Base-by-base conservation (phyloP, 1,139 yeast genomes). In the Candida frijolesensis region DNA sequence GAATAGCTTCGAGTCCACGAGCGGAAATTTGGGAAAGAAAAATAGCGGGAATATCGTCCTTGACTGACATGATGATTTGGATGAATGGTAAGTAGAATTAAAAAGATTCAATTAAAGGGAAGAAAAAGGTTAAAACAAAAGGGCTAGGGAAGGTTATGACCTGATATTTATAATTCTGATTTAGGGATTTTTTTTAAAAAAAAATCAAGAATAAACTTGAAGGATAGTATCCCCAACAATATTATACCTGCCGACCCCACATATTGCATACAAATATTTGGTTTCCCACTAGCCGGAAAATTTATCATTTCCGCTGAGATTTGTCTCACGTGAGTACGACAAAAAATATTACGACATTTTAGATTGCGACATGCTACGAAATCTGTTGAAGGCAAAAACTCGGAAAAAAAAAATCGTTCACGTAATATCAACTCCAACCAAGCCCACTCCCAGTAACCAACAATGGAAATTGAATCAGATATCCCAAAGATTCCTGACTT, bases 401-500 rank as follows among this genome's bases (percentile, higher is more conserved):
- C 22, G 42, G 42, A 22, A 38, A 25, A 38, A 38, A 38, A 22
- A 25, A 19, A 4, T 19, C 15, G 42, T 22, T 38, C 30, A 38
- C n/a, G 16, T 22, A 25, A n/a, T 12, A 22, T n/a, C 30, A 38
- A 38, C 16, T 12, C 14, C 14, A 12, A 27, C 9, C n/a, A 11
- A 19, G 4, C 4, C 16, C 22, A 38, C 12, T 25, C 14, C 34
- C 14, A 43, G 11, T 15, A 44, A n/a, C 18, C 25, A 51, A 61
- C 46, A 49, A 74, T 74, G 78, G 70, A 65, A 47, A 65, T 62
- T 56, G 76, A 70, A 44, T 71, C 83, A 45, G 84, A 77, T 56
- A 75, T 83, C 29, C 80, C 83, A 46, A 78, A 79, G 61, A 81
- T 89, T 48, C 98, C 98, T 32, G 91, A 91, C 66, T 87, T 87